phyloP scores from a whole-genome alignment of 139 green algal genomes.

The Yamagishiella unicocca region DNA sequence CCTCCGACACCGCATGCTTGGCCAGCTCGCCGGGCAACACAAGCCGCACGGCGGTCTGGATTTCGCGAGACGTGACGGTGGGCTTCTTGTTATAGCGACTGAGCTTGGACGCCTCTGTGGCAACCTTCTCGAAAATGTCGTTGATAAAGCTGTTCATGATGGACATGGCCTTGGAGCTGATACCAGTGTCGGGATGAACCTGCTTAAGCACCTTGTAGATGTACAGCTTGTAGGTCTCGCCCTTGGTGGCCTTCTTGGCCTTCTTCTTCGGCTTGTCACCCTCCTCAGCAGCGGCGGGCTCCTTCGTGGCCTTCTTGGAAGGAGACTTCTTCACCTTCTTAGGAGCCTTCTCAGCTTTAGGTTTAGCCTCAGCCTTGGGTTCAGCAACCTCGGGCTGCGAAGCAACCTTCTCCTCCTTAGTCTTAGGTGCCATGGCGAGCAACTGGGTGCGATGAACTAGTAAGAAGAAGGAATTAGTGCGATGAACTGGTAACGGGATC shows the following conservation, averaged over 20 bases:
- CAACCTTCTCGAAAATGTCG: conserved; percentile 13
- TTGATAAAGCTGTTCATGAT: conserved; percentile 26
- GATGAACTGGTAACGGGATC: not conserved
- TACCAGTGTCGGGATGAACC: conserved; percentile 19
- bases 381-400: not conserved
- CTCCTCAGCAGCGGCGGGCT: no score
- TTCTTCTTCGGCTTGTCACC: conserved; percentile 5
- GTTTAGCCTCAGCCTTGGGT: conserved; percentile 13
- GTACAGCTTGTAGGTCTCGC: conserved; percentile 4
- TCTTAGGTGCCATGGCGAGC: conserved; percentile 3
- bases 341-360: not conserved
- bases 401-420: not conserved
- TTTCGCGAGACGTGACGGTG: not conserved
- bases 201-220: conserved; percentile 30
- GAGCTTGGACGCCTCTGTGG: conserved; percentile 18
- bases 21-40: conserved; percentile 17
- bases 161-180: conserved; percentile 24
- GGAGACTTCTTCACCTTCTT: conserved; percentile 31
- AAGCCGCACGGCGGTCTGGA: conserved; percentile 1
- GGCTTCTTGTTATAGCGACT: conserved; percentile 21
- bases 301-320: not conserved
- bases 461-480: not conserved
- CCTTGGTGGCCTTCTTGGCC: conserved; percentile 19
- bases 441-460: not conserved
- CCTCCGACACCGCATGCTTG: conserved; percentile 43